phyloP scores from a whole-genome alignment of 495 filamentous ascomycete genomes.

The Podospora pseudoanserina region DNA sequence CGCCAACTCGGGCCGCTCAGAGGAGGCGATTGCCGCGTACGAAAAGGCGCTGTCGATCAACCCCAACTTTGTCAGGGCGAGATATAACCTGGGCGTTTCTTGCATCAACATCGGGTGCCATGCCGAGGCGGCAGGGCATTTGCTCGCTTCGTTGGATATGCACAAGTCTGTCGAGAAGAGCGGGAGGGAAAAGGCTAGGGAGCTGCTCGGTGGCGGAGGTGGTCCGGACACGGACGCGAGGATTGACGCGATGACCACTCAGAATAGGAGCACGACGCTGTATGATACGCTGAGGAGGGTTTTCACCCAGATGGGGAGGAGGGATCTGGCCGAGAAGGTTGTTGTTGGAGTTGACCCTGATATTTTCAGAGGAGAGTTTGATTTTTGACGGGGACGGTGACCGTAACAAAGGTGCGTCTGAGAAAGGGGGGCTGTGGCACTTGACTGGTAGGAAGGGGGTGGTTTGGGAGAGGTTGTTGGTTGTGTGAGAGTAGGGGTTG shows the following conservation, averaged over 20 bases:
- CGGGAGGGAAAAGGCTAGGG: slow-evolving; percentile 73
- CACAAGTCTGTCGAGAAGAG: slow-evolving; percentile 89
- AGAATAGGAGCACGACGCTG: slow-evolving; percentile 95
- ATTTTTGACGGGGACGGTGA: slow-evolving; percentile 45
- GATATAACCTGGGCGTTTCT: slow-evolving; percentile 93
- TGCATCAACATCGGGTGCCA: slow-evolving; percentile 98
- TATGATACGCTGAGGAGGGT: slow-evolving; percentile 90
- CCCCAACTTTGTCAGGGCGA: slow-evolving; percentile 92
- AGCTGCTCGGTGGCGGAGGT: slow-evolving; percentile 64
- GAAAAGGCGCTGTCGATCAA: slow-evolving; percentile 83
- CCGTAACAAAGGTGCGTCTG: neutral
- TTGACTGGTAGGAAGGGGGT: slow-evolving; percentile 14
- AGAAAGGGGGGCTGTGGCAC: slow-evolving; percentile 15
- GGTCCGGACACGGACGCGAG: slow-evolving; percentile 51
- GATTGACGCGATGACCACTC: slow-evolving; percentile 74
- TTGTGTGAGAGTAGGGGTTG: slow-evolving; percentile 1
- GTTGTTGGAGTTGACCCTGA: slow-evolving; percentile 87
- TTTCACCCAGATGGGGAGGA: slow-evolving; percentile 87
- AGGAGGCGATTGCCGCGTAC: slow-evolving; percentile 96
- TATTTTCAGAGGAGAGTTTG: slow-evolving; percentile 65
- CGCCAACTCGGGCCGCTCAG: slow-evolving; percentile 85
- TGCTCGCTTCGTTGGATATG: slow-evolving; percentile 94
- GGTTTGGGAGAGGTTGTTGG: slow-evolving; percentile 21
- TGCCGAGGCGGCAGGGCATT: slow-evolving; percentile 86
- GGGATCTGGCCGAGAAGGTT: slow-evolving; percentile 84